Evolutionary conservation across 2,329 filamentous ascomycete species (phyloP).

Genomic region (Mollisia scopiformis): DNA sequence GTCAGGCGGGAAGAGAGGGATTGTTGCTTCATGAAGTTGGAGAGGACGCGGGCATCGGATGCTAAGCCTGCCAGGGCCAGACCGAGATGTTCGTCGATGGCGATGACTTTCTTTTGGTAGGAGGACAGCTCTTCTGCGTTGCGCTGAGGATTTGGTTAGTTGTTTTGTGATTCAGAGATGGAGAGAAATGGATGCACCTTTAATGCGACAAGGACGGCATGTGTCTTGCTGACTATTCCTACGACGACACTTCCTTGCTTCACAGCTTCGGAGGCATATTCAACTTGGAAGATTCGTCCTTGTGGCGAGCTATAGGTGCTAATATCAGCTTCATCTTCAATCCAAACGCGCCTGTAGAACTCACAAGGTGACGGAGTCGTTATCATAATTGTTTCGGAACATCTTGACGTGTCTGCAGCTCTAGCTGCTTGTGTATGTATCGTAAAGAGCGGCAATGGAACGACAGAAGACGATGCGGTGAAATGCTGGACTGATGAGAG

Average conservation of each 20-base stretch:
- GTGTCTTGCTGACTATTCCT: slow-evolving; percentile 96
- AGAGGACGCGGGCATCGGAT: slow-evolving; percentile 96
- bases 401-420: slow-evolving; percentile 57
- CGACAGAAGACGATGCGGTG: background rate
- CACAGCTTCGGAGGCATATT: slow-evolving; percentile 97
- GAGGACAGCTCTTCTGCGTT: slow-evolving; percentile 99
- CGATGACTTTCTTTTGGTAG: slow-evolving; percentile 99
- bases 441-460: slow-evolving; percentile 9
- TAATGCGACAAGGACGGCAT: slow-evolving; percentile 91
- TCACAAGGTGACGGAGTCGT: slow-evolving; percentile 99
- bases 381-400: slow-evolving; percentile 99
- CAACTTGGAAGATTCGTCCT: slow-evolving; percentile 99
- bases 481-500: slow-evolving; percentile 6
- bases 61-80: slow-evolving; percentile 96
- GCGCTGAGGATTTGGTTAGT: slow-evolving; percentile 59
- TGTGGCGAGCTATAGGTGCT: slow-evolving; percentile 78
- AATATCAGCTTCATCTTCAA: slow-evolving; percentile 1
- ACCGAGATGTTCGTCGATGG: slow-evolving; percentile 92
- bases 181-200: slow-evolving; percentile 65
- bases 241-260: slow-evolving; percentile 99
- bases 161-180: slow-evolving; percentile 10
- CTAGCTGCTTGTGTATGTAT: slow-evolving; percentile 11
- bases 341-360: slow-evolving; percentile 38
- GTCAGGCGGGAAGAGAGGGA: slow-evolving; percentile 94
- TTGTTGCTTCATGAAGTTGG: slow-evolving; percentile 99